These are phyloP conservation scores for Wickerhamiella dianesei DNA, from an alignment of 805 yeast species.

Conservation along the genomic window DNA sequence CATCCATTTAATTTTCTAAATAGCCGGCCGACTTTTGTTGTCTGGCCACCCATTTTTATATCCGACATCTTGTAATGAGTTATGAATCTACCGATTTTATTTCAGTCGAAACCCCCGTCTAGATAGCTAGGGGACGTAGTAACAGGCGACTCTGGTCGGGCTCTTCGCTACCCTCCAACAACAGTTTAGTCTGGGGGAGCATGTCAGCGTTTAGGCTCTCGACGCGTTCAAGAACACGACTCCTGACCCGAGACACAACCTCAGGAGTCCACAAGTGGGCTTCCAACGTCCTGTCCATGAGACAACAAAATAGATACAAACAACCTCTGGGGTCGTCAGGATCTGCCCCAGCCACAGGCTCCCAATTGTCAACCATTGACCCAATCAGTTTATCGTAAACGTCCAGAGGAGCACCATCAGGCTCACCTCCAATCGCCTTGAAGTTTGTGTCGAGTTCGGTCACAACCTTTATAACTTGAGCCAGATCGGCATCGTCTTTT, in stretches of 20 bases:
- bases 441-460: neutral
- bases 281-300: neutral
- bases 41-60: no score
- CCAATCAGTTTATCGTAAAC: constrained; percentile 5
- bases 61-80: no score
- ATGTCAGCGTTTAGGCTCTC: neutral
- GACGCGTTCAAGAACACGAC: neutral
- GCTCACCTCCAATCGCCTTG: neutral
- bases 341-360: neutral
- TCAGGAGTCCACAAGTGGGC: neutral
- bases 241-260: neutral
- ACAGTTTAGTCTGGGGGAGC: neutral
- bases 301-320: neutral
- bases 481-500: neutral
- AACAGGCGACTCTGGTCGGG: neutral
- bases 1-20: no score
- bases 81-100: no score
- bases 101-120: no score
- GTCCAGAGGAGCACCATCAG: neutral
- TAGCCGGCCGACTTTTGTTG: no score
- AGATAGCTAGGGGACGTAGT: neutral
- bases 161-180: neutral
- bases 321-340: constrained; percentile 1
- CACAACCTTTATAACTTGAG: neutral
- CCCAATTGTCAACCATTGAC: constrained; percentile 2